Conservation (phyloP, 495 filamentous ascomycete genomes). For the Umbilicaria muhlenbergii region DNA sequence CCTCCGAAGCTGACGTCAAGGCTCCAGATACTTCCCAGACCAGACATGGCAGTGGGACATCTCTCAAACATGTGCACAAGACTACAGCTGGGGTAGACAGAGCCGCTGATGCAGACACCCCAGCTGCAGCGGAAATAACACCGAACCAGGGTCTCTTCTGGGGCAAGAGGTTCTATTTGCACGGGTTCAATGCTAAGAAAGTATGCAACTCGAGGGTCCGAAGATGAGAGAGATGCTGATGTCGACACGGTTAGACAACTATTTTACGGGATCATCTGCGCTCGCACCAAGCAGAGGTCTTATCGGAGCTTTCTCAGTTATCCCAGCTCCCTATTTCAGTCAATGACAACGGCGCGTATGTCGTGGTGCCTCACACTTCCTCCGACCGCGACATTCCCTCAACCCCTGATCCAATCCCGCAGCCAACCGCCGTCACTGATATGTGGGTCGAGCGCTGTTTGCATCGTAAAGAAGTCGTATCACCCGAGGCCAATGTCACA, state of each 20-base stretch:
- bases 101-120: no score
- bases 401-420: conserved; percentile 27
- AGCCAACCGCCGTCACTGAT: conserved; percentile 53
- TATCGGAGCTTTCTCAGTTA: conserved; percentile 25
- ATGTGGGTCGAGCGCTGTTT: conserved; percentile 90
- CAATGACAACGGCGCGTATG: conserved; percentile 27
- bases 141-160: conserved; percentile 29
- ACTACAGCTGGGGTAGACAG: no score
- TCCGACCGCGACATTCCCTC: conserved; percentile 21
- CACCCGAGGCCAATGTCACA: conserved; percentile 53
- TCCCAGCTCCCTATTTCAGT: conserved; percentile 25
- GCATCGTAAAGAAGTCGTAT: conserved; percentile 50
- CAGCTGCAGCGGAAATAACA: conserved; percentile 2
- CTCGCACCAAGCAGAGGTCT: conserved; percentile 35
- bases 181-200: conserved; percentile 47
- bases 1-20: conserved; percentile 1
- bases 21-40: conserved; percentile 3
- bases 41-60: no score
- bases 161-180: conserved; percentile 43
- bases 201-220: conserved; percentile 14
- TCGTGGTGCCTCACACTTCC: conserved; percentile 39
- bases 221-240: background rate
- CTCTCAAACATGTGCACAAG: no score
- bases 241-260: conserved; percentile 16
- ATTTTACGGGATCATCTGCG: conserved; percentile 34